These are phyloP conservation scores for Glaciozyma antarctica DNA, from an alignment of 768 basidiomycete genomes.

Conservation along the genomic window DNA sequence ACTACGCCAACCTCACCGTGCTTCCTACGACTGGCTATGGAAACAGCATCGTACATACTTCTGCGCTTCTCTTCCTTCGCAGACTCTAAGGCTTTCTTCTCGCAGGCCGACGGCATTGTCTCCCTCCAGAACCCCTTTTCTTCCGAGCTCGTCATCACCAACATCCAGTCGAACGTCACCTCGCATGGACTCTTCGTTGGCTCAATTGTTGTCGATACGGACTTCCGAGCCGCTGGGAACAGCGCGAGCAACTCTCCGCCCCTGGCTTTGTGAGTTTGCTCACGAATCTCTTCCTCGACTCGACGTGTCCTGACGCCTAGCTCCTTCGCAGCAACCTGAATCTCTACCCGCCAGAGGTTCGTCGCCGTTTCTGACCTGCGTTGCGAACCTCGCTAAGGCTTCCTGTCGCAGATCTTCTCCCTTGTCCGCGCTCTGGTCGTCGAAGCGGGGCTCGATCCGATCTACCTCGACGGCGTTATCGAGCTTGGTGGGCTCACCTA, in stretches of 20 bases:
- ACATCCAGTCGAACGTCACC: constrained; percentile 53
- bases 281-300: not conserved
- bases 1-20: constrained; percentile 52
- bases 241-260: constrained; percentile 51
- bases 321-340: constrained; percentile 48
- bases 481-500: not conserved
- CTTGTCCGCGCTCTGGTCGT: constrained; percentile 57
- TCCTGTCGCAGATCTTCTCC: constrained; percentile 55
- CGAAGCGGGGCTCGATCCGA: constrained; percentile 53
- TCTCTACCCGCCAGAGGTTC: too few relatives aligned
- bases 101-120: constrained; percentile 11
- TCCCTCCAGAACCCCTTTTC: constrained; percentile 60
- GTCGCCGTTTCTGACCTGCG: too few relatives aligned
- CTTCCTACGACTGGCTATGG: constrained; percentile 50
- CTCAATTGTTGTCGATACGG: constrained; percentile 49
- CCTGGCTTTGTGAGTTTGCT: constrained; percentile 37
- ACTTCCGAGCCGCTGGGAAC: constrained; percentile 51
- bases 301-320: too few relatives aligned
- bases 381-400: too few relatives aligned
- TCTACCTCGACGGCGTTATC: constrained; percentile 48
- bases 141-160: constrained; percentile 50
- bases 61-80: not conserved
- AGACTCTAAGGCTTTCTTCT: not conserved
- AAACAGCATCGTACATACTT: constrained; percentile 49
- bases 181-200: constrained; percentile 57